These are phyloP conservation scores for Leccinellum albellum DNA, from an alignment of 768 basidiomycete genomes.

Conservation along the genomic window DNA sequence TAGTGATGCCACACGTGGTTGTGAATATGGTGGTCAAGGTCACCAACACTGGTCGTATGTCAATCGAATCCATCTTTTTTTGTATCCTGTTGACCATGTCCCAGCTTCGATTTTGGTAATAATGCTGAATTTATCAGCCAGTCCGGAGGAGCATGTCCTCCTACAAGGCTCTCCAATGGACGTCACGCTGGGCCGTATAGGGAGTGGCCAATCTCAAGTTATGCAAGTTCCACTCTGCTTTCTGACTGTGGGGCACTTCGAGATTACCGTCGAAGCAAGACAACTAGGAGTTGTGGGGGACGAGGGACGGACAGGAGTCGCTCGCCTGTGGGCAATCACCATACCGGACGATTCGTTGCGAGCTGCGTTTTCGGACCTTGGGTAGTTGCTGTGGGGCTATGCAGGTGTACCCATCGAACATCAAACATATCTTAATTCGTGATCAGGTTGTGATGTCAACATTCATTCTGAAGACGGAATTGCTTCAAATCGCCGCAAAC, in stretches of 20 bases:
- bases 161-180: slow-evolving; percentile 64
- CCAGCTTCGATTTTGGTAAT: slow-evolving; percentile 53
- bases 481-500: not conserved
- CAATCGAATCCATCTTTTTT: not conserved
- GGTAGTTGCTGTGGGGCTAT: not conserved
- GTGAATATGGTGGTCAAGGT: slow-evolving; percentile 55
- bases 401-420: not conserved
- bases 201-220: slow-evolving; percentile 47
- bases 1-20: slow-evolving; percentile 57
- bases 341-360: slow-evolving; percentile 6
- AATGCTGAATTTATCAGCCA: slow-evolving; percentile 49
- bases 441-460: not conserved
- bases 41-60: slow-evolving; percentile 67
- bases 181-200: slow-evolving; percentile 62
- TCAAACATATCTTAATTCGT: not conserved
- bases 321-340: slow-evolving; percentile 16
- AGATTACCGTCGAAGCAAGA: slow-evolving; percentile 38
- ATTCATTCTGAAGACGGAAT: not conserved
- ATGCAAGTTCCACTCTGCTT: slow-evolving; percentile 66
- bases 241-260: slow-evolving; percentile 65
- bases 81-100: slow-evolving; percentile 7
- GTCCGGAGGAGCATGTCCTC: slow-evolving; percentile 62
- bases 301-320: slow-evolving; percentile 19
- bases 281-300: slow-evolving; percentile 18
- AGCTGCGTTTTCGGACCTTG: not conserved